Conservation (phyloP, 768 basidiomycete species). For the Podaxis mareebaensis region DNA sequence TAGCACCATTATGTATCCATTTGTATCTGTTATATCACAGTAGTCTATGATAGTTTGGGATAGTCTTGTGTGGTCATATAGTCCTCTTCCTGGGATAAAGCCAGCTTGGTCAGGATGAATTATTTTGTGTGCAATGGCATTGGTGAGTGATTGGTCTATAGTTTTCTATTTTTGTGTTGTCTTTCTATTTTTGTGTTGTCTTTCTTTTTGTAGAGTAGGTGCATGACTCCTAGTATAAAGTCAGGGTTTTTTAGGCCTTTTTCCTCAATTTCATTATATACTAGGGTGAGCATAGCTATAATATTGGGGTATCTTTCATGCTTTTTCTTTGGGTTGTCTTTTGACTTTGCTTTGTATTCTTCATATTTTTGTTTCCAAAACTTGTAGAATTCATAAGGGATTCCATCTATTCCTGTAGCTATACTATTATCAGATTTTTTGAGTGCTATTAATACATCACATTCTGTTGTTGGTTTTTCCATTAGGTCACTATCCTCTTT, state of each 20-base stretch:
- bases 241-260: conserved; percentile 21
- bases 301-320: conserved; percentile 17
- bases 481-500: neutral
- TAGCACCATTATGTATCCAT: conserved; percentile 29
- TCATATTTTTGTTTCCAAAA: conserved; percentile 1
- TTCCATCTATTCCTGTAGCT: conserved; percentile 24
- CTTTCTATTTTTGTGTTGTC: conserved; percentile 30
- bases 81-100: conserved; percentile 30
- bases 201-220: conserved; percentile 44
- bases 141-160: conserved; percentile 37
- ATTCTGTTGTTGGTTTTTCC: neutral
- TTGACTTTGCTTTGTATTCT: neutral
- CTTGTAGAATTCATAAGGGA: conserved; percentile 30
- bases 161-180: conserved; percentile 33
- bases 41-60: conserved; percentile 25
- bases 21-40: conserved; percentile 23
- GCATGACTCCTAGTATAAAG: conserved; percentile 36
- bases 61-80: conserved; percentile 34
- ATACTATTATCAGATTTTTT: conserved; percentile 13
- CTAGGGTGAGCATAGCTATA: conserved; percentile 4
- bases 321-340: neutral
- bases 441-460: neutral
- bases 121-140: conserved; percentile 20
- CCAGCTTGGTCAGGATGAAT: conserved; percentile 39
- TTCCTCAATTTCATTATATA: conserved; percentile 29